phyloP scores from a whole-genome alignment of 169 alveolate genomes.

The Cryptosporidium viatorum region DNA sequence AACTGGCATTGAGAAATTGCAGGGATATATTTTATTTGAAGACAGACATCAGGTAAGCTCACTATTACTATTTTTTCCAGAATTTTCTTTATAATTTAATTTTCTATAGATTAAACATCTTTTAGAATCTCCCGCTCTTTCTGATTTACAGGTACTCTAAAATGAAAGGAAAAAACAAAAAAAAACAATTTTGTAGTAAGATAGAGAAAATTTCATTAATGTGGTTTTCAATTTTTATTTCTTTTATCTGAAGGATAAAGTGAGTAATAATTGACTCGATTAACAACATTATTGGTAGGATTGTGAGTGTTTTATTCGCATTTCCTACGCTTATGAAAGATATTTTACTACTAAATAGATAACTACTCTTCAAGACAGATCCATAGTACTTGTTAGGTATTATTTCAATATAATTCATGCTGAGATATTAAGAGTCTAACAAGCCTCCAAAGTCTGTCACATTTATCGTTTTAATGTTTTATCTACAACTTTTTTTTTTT shows the following conservation, averaged over 20 bases:
- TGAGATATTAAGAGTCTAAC: slow-evolving; percentile 12
- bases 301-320: slow-evolving; percentile 23
- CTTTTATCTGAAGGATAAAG: background rate
- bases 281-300: slow-evolving; percentile 17
- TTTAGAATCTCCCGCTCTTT: slow-evolving; percentile 39
- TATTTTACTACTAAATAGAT: slow-evolving; percentile 8
- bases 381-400: slow-evolving; percentile 64
- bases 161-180: background rate
- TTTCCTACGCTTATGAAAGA: background rate
- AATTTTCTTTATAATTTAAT: background rate
- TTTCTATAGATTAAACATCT: slow-evolving; percentile 11
- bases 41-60: slow-evolving; percentile 52
- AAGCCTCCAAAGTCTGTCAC: slow-evolving; percentile 74
- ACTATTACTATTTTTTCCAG: background rate
- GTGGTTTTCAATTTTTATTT: slow-evolving; percentile 2
- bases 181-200: background rate
- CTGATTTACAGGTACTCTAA: slow-evolving; percentile 5
- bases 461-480: background rate
- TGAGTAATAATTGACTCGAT: background rate
- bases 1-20: slow-evolving; percentile 46
- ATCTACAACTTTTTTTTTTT: background rate
- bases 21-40: slow-evolving; percentile 40
- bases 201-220: background rate
- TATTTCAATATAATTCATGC: background rate
- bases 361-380: slow-evolving; percentile 11